A percentile compares a stretch with the other conserved stretches of the same genome.
Evolutionary conservation across 495 filamentous ascomycete genomes (phyloP).

Genomic region (Neurospora sp.): DNA sequence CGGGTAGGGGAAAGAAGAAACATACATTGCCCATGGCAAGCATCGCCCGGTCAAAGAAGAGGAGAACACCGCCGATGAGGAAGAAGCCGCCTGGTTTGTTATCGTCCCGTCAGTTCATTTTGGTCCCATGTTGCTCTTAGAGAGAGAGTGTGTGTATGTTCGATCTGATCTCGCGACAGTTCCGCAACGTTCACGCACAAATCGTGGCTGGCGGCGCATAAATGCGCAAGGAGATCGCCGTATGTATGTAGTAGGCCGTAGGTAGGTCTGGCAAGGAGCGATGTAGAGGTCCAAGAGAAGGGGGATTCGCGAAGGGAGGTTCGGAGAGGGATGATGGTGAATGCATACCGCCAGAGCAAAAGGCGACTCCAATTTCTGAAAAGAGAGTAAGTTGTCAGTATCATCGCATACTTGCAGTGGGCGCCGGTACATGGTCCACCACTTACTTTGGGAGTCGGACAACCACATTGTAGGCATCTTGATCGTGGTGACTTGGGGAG

Average conservation of each 20-base stretch:
- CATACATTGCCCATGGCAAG: conserved; percentile 40
- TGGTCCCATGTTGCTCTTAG: not conserved
- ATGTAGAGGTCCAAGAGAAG: not conserved
- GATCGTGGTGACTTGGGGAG: conserved; percentile 10
- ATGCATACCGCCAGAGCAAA: conserved; percentile 87
- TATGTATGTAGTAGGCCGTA: not conserved
- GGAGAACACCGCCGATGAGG: conserved; percentile 79
- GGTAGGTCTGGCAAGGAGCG: not conserved
- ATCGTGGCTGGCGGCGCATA: not conserved
- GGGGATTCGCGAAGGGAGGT: not conserved
- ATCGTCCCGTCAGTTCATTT: conserved; percentile 6
- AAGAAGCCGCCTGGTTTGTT: conserved; percentile 67
- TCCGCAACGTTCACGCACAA: not conserved
- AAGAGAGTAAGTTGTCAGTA: not conserved
- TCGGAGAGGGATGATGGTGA: not conserved
- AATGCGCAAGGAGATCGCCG: not conserved
- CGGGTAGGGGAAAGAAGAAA: conserved; percentile 39
- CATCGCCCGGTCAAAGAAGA: conserved; percentile 98
- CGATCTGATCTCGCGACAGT: not conserved
- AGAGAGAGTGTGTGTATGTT: too few relatives aligned
- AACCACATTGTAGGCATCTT: conserved; percentile 73
- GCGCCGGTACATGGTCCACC: not conserved
- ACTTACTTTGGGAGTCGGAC: conserved; percentile 87
- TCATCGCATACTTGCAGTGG: not conserved
- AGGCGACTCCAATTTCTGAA: conserved; percentile 86